Evolutionary conservation across 345 rosid genomes (phyloP).

Genomic region (Acer saccharum): DNA sequence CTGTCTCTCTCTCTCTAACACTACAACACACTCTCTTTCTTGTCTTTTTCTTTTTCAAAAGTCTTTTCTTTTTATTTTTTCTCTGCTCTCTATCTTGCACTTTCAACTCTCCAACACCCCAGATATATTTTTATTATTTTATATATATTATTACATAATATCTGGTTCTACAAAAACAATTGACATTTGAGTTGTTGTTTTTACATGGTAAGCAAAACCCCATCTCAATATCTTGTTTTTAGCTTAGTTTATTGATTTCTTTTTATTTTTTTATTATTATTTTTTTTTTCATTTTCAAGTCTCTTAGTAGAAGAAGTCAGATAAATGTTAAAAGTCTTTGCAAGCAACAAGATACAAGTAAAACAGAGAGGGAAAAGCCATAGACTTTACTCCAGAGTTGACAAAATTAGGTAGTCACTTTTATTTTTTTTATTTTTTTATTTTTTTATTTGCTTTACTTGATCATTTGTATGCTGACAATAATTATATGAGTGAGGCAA

Average conservation of each 20-base stretch:
- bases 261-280: background rate
- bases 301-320: background rate
- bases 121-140: conserved; percentile 8
- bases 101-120: conserved; percentile 13
- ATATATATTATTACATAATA: background rate
- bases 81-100: conserved; percentile 19
- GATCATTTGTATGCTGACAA: conserved; percentile 21
- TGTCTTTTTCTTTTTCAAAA: background rate
- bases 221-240: conserved; percentile 17
- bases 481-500: conserved; percentile 29
- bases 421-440: background rate
- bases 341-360: conserved; percentile 3
- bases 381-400: conserved; percentile 25
- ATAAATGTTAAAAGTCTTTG: conserved; percentile 16
- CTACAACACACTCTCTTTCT: conserved; percentile 8
- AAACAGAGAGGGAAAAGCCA: conserved; percentile 6
- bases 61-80: background rate
- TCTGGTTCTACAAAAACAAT: background rate
- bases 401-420: conserved; percentile 26
- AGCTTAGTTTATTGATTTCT: conserved; percentile 10
- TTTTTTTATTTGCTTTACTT: conserved; percentile 6
- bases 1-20: conserved; percentile 30
- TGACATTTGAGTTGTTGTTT: conserved; percentile 32
- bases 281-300: conserved; percentile 19
- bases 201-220: conserved; percentile 30